Percentiles rank a stretch among this genome's conserved stretches.
phyloP scores from a whole-genome alignment of 768 basidiomycete species.

The Russula abietina region DNA sequence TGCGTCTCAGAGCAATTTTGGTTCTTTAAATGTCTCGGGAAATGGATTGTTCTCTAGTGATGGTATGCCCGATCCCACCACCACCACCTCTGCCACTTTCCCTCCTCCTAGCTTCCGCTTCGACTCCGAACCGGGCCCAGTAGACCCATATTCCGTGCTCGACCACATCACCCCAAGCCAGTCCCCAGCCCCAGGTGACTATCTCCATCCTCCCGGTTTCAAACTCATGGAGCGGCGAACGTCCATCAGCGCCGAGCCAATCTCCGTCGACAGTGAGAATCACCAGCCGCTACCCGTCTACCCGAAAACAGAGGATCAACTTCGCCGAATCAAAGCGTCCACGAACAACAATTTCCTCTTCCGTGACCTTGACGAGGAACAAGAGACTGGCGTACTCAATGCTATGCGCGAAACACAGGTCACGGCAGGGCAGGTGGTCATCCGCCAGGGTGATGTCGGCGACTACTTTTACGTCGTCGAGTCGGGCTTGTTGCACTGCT shows the following conservation, averaged over 20 bases:
- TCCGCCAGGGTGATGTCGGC: conserved; percentile 93
- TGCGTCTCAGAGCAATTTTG: conserved; percentile 65
- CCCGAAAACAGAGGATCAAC: conserved; percentile 76
- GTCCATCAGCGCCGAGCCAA: conserved; percentile 94
- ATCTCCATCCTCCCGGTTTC: conserved; percentile 65
- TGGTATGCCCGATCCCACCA: conserved; percentile 26
- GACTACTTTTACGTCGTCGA: conserved; percentile 99
- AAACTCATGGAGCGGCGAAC: conserved; percentile 85
- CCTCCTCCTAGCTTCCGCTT: conserved; percentile 53
- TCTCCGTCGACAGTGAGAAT: conserved; percentile 66
- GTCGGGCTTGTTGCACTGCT: conserved; percentile 78
- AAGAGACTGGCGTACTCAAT: conserved; percentile 84
- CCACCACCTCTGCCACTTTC: conserved; percentile 21
- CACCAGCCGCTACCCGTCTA: conserved; percentile 69
- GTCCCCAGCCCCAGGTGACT: conserved; percentile 48
- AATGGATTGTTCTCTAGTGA: conserved; percentile 65
- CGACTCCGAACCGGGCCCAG: conserved; percentile 48
- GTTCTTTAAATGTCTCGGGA: conserved; percentile 72
- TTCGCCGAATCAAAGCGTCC: conserved; percentile 79
- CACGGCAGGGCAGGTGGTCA: conserved; percentile 75
- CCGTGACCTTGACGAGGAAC: conserved; percentile 93
- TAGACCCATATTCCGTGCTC: conserved; percentile 39
- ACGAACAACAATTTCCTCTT: conserved; percentile 91
- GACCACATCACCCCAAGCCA: conserved; percentile 29
- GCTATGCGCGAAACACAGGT: conserved; percentile 90